phyloP scores from a whole-genome alignment of 441 rosid genomes.

The Adansonia rubrostipa region DNA sequence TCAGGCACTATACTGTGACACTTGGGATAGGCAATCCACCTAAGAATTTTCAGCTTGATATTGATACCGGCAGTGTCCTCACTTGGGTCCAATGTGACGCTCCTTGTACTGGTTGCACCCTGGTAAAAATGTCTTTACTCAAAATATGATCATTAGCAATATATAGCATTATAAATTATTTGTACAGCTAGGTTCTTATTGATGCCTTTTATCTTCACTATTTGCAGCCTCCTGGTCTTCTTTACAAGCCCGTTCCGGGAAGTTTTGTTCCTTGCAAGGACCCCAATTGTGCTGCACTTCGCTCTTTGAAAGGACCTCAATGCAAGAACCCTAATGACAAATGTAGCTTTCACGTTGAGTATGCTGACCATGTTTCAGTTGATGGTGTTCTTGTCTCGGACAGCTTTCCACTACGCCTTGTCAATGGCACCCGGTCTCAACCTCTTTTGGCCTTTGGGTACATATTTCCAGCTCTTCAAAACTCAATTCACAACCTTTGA shows the following conservation, averaged over 20 bases:
- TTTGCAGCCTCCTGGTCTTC: slow-evolving; percentile 48
- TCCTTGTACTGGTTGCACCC: slow-evolving; percentile 62
- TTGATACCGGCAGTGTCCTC: slow-evolving; percentile 76
- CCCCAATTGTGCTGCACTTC: slow-evolving; percentile 47
- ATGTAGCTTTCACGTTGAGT: slow-evolving; percentile 49
- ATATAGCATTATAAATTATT: background rate
- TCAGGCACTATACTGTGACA: slow-evolving; percentile 57
- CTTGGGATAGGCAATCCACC: slow-evolving; percentile 59
- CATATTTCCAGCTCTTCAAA: slow-evolving; percentile 21
- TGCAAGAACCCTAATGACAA: slow-evolving; percentile 54
- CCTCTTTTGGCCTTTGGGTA: slow-evolving; percentile 79
- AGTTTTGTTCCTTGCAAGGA: slow-evolving; percentile 50
- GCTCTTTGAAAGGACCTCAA: slow-evolving; percentile 28
- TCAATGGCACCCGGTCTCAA: slow-evolving; percentile 50
- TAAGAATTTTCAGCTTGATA: slow-evolving; percentile 58
- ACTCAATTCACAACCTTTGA: background rate
- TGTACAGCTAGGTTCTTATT: background rate
- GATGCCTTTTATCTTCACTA: background rate
- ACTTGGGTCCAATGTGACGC: slow-evolving; percentile 84
- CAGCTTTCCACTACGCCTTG: slow-evolving; percentile 45
- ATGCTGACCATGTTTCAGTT: slow-evolving; percentile 65
- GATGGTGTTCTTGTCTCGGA: slow-evolving; percentile 57
- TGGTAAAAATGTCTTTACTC: slow-evolving; percentile 49
- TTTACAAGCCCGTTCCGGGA: slow-evolving; percentile 51
- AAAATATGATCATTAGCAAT: background rate